phyloP scores from a whole-genome alignment of 1,139 yeast species.

The Geotrichum siamense region DNA sequence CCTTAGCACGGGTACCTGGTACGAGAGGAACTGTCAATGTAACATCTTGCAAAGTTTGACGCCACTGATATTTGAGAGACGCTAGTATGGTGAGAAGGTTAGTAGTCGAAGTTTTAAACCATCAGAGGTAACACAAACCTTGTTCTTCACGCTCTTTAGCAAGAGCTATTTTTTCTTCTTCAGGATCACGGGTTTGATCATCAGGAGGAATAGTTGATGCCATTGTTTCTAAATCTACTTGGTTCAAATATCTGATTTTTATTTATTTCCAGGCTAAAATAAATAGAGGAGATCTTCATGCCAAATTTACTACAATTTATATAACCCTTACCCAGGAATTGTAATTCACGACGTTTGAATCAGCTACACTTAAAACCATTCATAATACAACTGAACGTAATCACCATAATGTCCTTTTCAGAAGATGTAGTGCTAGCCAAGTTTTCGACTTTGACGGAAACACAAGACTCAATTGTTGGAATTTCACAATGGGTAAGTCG shows the following conservation, averaged over 20 bases:
- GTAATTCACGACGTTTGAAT: too few relatives aligned
- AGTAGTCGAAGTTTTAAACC: not conserved
- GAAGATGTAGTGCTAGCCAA: constrained; percentile 49
- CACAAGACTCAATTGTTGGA: constrained; percentile 77
- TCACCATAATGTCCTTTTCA: constrained; percentile 70
- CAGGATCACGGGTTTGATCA: constrained; percentile 7
- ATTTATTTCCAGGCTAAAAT: too few relatives aligned
- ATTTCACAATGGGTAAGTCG: constrained; percentile 69
- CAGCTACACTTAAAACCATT: too few relatives aligned
- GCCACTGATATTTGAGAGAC: constrained; percentile 34
- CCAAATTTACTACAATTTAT: too few relatives aligned
- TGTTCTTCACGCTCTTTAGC: constrained; percentile 22
- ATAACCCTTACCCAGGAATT: too few relatives aligned
- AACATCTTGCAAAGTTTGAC: constrained; percentile 40
- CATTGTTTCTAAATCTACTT: too few relatives aligned
- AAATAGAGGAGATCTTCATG: too few relatives aligned
- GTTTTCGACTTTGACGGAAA: constrained; percentile 56
- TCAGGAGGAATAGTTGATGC: not conserved
- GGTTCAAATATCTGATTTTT: too few relatives aligned
- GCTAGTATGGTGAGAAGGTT: constrained; percentile 9
- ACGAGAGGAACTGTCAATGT: constrained; percentile 35
- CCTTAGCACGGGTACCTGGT: constrained; percentile 35
- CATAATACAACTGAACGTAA: too few relatives aligned
- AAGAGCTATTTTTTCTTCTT: constrained; percentile 19
- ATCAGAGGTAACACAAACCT: constrained; percentile 9